phyloP scores from a whole-genome alignment of 768 basidiomycete species.

The Lepiota brunneoincarnata region DNA sequence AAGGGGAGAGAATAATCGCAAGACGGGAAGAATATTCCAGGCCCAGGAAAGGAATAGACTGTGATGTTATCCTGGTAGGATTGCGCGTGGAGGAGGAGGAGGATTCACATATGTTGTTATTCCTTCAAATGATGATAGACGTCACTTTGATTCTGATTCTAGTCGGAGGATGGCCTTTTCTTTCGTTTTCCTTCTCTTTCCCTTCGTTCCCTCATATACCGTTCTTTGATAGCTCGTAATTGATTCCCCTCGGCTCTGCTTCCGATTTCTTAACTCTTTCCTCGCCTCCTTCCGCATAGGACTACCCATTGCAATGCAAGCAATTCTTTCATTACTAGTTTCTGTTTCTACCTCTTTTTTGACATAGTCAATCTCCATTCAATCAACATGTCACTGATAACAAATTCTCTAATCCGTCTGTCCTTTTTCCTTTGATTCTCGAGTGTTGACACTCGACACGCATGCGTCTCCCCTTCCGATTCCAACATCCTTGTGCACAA shows the following conservation, averaged over 20 bases:
- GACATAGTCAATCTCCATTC: background rate
- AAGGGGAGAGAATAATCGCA: background rate
- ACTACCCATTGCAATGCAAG: slow-evolving; percentile 2
- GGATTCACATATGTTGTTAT: slow-evolving; percentile 10
- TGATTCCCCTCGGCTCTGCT: background rate
- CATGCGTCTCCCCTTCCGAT: background rate
- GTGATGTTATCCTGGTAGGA: background rate
- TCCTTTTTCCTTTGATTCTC: background rate
- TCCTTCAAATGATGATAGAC: slow-evolving; percentile 5
- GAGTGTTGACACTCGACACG: too few relatives aligned
- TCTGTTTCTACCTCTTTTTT: slow-evolving; percentile 5
- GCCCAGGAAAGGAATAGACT: too few relatives aligned
- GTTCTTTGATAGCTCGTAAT: slow-evolving; percentile 12
- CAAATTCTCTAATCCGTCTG: background rate
- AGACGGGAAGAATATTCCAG: too few relatives aligned
- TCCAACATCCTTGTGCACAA: background rate
- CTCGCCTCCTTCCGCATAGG: background rate
- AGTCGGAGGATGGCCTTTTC: background rate
- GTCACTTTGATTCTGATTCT: background rate
- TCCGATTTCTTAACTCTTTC: slow-evolving; percentile 1
- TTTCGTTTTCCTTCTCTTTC: background rate
- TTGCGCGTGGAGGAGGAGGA: background rate
- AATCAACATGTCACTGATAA: background rate
- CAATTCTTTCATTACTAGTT: slow-evolving; percentile 2
- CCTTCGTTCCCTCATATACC: slow-evolving; percentile 1